Base-by-base conservation (phyloP, 2,329 filamentous ascomycete genomes). In the Cordyceps militaris region DNA sequence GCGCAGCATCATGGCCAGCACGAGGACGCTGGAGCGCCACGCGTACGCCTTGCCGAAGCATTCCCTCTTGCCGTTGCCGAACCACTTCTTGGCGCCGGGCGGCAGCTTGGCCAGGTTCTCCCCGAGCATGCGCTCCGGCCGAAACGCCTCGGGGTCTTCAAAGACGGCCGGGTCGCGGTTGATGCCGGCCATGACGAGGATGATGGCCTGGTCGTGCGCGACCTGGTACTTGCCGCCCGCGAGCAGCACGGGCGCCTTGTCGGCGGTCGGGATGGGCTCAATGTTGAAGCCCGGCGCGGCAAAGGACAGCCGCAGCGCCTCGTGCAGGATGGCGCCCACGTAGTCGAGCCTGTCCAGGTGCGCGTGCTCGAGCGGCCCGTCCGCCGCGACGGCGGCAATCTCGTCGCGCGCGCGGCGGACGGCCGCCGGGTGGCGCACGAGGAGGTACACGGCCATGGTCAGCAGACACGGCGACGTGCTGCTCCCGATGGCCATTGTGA, bases 401-500 rank as follows among this genome's bases (percentile, higher is more conserved):
- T 85, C 81, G 23, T 74, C 66, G 43, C 83, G 77, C 0, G 81
- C 82, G 36, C 69, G 72, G 32, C 67, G 64, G n/a, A 82, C 69
- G 1, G 71, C 74, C 0, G 72, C 66, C 0, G 80, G 80, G 64
- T 80, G 79, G 67, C 77, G 76, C 1, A 79, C 61, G 2, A 85
- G 71, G 52, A 79, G 75, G 62, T 79, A 77, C 60, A 84, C 76
- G 9, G 73, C 70, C 8, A 70, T 73, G 60, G 69, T 73, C 60
- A 79, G 65, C 64, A 73, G 70, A 59, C 74, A 76, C 2, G 77
- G 77, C 3, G 77, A 74, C 0, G 78, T 80, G 65, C 73, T 76
- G 67, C 73, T 78, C 4, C 79, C 82, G 53, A 84, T 84, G 42
- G 87, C 79, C 74, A 89, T 87, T 2, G 80, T 80, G 55, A 88